Evolutionary conservation across 176 grass and related monocot genomes (phyloP).

Genomic region (Pontederia crassipes): DNA sequence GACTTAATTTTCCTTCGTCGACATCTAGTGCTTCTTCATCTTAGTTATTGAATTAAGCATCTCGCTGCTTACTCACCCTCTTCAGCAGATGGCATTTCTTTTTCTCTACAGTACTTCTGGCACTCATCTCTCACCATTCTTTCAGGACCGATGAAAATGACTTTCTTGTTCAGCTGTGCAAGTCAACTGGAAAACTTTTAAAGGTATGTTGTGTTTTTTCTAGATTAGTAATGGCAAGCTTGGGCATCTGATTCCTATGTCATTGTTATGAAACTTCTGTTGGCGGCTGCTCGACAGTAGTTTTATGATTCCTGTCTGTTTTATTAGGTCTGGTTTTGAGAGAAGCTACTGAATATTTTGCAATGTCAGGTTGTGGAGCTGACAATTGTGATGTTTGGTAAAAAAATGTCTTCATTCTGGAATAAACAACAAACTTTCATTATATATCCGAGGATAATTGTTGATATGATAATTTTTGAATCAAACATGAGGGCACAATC

Average conservation of each 20-base stretch:
- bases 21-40: neutral
- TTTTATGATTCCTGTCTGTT: no score
- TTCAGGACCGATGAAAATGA: slow-evolving; percentile 78
- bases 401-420: no score
- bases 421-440: neutral
- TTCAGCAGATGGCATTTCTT: neutral
- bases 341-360: no score
- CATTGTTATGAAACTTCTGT: neutral
- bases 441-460: neutral
- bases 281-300: neutral
- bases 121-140: slow-evolving; percentile 11
- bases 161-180: slow-evolving; percentile 77
- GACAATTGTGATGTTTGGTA: no score
- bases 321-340: no score
- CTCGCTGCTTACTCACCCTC: neutral
- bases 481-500: neutral
- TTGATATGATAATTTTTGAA: neutral
- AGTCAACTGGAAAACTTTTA: slow-evolving; percentile 70
- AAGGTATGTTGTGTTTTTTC: slow-evolving; percentile 35
- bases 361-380: no score
- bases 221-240: slow-evolving; percentile 2
- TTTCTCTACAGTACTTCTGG: neutral
- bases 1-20: no score
- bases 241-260: neutral
- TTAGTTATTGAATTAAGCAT: no score